phyloP scores from a whole-genome alignment of 2,329 filamentous ascomycete genomes.

The Boeremia lycopersici region DNA sequence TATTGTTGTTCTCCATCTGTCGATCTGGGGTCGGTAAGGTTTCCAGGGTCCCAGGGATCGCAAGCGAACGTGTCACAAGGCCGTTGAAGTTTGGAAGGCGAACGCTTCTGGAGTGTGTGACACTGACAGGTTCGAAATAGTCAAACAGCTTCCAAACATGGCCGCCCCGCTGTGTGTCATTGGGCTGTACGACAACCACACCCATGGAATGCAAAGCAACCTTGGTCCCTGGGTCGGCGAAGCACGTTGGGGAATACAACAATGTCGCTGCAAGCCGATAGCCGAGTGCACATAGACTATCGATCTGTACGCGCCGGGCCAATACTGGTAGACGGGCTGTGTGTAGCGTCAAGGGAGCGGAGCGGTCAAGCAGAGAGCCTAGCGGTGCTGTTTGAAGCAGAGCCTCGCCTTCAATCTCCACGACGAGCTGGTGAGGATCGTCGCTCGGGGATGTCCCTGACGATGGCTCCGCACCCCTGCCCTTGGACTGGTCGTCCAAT shows the following conservation, averaged over 20 bases:
- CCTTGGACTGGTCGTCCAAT: constrained; percentile 7
- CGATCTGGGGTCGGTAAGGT: constrained; percentile 4
- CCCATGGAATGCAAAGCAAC: constrained; percentile 11
- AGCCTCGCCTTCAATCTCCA: constrained; percentile 7
- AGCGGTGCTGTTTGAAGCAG: background rate
- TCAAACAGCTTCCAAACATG: constrained; percentile 17
- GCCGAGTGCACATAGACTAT: constrained; percentile 16
- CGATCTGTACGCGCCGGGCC: constrained; percentile 15
- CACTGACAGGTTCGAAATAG: constrained; percentile 21
- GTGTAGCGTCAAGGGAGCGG: constrained; percentile 2
- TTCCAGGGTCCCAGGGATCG: background rate
- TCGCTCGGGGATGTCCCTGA: constrained; percentile 12
- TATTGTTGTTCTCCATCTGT: constrained; percentile 1
- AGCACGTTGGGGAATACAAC: constrained; percentile 12
- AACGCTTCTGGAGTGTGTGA: constrained; percentile 25
- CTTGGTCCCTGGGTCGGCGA: constrained; percentile 15
- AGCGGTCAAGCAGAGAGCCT: background rate
- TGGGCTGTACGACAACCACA: constrained; percentile 7
- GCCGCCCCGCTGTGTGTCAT: constrained; percentile 9
- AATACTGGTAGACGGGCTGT: background rate
- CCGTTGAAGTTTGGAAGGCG: constrained; percentile 15
- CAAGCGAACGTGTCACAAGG: constrained; percentile 11
- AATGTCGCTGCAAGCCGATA: constrained; percentile 6
- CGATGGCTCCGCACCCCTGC: background rate
- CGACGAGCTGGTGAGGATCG: constrained; percentile 14